Evolutionary conservation across 345 rosid genomes (phyloP).

Genomic region (Barbarea vulgaris): DNA sequence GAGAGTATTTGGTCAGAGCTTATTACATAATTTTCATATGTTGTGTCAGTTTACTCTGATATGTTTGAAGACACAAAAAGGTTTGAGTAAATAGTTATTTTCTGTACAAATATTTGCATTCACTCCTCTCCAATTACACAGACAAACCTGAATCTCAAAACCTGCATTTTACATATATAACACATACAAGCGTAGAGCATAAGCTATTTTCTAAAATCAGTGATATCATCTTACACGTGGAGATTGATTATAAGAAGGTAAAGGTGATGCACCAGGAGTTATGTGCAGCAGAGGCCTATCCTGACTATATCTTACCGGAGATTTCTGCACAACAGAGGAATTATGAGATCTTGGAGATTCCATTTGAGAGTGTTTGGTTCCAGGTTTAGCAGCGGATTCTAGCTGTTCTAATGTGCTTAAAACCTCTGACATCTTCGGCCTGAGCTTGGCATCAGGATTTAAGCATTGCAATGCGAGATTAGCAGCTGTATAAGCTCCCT

Average conservation of each 20-base stretch:
- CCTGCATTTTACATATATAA: conserved; percentile 20
- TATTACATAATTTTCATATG: conserved; percentile 16
- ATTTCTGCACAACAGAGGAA: conserved; percentile 45
- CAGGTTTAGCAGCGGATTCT: conserved; percentile 36
- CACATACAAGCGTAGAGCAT: background rate
- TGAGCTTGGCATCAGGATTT: conserved; percentile 57
- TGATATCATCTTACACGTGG: conserved; percentile 46
- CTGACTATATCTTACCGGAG: conserved; percentile 52
- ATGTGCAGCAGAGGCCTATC: conserved; percentile 52
- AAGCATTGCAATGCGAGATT: conserved; percentile 60
- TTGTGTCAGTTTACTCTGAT: conserved; percentile 32
- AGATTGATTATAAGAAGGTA: conserved; percentile 57
- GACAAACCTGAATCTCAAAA: conserved; percentile 13
- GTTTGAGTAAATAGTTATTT: conserved; percentile 38
- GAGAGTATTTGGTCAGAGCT: conserved; percentile 26
- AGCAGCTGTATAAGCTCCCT: conserved; percentile 59
- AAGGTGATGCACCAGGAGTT: conserved; percentile 66
- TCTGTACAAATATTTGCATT: conserved; percentile 10
- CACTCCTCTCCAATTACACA: conserved; percentile 20
- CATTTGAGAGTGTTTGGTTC: conserved; percentile 18
- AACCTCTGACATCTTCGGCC: conserved; percentile 73
- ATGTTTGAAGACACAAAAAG: conserved; percentile 26
- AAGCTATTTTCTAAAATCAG: background rate
- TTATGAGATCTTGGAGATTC: conserved; percentile 37
- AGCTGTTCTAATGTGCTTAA: conserved; percentile 47